phyloP scores from a whole-genome alignment of 441 rosid genomes.

The Pelargonium exstipulatum region DNA sequence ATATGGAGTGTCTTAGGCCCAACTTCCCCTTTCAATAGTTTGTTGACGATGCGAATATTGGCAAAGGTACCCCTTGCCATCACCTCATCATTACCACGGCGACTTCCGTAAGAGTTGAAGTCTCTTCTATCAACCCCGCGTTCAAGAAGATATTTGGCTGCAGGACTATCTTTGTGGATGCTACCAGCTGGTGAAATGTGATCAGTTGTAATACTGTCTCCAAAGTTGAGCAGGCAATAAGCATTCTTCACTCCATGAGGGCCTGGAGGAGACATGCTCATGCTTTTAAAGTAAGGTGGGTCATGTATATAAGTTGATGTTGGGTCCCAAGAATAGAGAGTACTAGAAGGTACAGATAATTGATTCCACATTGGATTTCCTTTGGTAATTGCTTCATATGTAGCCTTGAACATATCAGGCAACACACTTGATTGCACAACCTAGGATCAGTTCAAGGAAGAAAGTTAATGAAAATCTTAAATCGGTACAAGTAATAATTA shows the following conservation, averaged over 20 bases:
- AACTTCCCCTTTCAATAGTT: slow-evolving; percentile 73
- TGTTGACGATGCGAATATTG: slow-evolving; percentile 75
- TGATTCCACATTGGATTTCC: slow-evolving; percentile 95
- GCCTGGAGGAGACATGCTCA: slow-evolving; percentile 94
- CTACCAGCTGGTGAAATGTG: slow-evolving; percentile 96
- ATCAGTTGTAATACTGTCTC: slow-evolving; percentile 93
- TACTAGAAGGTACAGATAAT: slow-evolving; percentile 60
- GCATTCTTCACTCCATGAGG: slow-evolving; percentile 76
- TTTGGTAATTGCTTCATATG: slow-evolving; percentile 79
- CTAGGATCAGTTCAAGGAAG: slow-evolving; percentile 30
- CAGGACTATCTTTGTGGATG: slow-evolving; percentile 84
- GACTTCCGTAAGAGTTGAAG: slow-evolving; percentile 87
- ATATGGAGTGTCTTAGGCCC: slow-evolving; percentile 88
- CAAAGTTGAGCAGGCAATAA: slow-evolving; percentile 75
- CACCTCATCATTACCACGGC: slow-evolving; percentile 84
- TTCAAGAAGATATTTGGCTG: slow-evolving; percentile 80
- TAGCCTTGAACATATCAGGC: slow-evolving; percentile 89
- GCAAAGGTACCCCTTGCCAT: slow-evolving; percentile 93
- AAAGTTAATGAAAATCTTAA: slow-evolving; percentile 2
- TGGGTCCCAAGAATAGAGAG: slow-evolving; percentile 75
- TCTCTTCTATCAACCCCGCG: slow-evolving; percentile 72
- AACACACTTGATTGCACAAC: slow-evolving; percentile 80
- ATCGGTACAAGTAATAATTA: slow-evolving; percentile 11
- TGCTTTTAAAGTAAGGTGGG: slow-evolving; percentile 85
- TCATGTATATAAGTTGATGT: slow-evolving; percentile 85